phyloP scores from a whole-genome alignment of 176 grass and related monocot genomes.

The Thinopyrum elongatum region DNA sequence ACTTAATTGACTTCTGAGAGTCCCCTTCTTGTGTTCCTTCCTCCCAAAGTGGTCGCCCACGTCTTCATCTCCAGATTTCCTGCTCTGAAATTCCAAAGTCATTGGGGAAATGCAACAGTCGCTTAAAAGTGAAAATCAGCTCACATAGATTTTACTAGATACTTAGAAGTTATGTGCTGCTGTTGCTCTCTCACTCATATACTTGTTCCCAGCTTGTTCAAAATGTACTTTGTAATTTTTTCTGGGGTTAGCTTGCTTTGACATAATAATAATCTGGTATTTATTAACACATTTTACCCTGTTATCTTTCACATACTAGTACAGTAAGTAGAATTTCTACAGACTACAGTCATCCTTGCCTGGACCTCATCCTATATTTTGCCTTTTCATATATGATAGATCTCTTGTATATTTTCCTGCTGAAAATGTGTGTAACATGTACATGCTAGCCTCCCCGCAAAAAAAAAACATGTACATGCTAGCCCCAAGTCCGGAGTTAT shows the following conservation, averaged over 20 bases:
- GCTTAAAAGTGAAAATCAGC: neutral
- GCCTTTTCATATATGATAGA: neutral
- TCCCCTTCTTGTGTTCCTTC: neutral
- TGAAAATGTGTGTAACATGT: neutral
- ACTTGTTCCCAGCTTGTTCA: constrained; percentile 12
- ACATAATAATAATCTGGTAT: neutral
- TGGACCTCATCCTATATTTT: neutral
- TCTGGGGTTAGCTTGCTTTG: neutral
- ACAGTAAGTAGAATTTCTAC: neutral
- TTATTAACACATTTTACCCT: neutral
- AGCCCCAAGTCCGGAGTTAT: neutral
- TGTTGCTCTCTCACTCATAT: neutral
- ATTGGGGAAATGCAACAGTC: no score
- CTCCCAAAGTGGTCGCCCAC: neutral
- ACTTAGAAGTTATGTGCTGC: neutral
- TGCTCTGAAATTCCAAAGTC: neutral
- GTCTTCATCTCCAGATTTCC: neutral
- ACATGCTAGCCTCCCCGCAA: no score
- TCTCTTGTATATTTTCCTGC: neutral
- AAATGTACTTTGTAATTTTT: neutral
- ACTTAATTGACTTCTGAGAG: neutral
- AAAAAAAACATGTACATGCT: no score
- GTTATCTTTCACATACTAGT: neutral
- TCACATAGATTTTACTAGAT: neutral
- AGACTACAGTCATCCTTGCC: neutral